These are phyloP conservation scores for Aegilops tauschii DNA, from an alignment of 176 grass and related monocot species.

Conservation along the genomic window DNA sequence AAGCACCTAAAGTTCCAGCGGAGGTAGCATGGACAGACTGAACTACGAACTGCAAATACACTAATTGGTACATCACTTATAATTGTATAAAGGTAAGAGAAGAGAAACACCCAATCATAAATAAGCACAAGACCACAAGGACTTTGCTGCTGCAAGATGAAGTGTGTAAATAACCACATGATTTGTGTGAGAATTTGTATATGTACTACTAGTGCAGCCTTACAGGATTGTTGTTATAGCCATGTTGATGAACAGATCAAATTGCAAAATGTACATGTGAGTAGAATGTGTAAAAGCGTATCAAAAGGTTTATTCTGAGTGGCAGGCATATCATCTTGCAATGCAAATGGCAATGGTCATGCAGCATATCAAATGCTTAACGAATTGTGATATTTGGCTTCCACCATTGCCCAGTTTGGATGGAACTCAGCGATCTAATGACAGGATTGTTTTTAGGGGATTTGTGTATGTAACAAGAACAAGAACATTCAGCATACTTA, in stretches of 20 bases:
- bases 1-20: slow-evolving; percentile 64
- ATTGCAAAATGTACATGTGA: slow-evolving; percentile 15
- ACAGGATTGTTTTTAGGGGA: neutral
- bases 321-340: slow-evolving; percentile 3
- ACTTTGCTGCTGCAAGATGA: neutral
- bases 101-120: neutral
- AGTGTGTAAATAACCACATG: neutral
- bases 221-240: slow-evolving; percentile 8
- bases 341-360: neutral
- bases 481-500: neutral
- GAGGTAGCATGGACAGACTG: slow-evolving; percentile 25
- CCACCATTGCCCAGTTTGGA: neutral
- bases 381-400: neutral
- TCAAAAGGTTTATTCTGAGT: neutral
- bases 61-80: neutral
- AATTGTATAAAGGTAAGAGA: neutral
- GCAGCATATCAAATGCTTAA: neutral
- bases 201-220: neutral
- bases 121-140: neutral
- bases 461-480: neutral
- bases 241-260: neutral
- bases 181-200: neutral
- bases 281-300: neutral
- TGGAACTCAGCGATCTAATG: neutral
- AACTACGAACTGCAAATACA: slow-evolving; percentile 10